phyloP scores from a whole-genome alignment of 192 early-diverging fungal species.

The Entomortierella parvispora region DNA sequence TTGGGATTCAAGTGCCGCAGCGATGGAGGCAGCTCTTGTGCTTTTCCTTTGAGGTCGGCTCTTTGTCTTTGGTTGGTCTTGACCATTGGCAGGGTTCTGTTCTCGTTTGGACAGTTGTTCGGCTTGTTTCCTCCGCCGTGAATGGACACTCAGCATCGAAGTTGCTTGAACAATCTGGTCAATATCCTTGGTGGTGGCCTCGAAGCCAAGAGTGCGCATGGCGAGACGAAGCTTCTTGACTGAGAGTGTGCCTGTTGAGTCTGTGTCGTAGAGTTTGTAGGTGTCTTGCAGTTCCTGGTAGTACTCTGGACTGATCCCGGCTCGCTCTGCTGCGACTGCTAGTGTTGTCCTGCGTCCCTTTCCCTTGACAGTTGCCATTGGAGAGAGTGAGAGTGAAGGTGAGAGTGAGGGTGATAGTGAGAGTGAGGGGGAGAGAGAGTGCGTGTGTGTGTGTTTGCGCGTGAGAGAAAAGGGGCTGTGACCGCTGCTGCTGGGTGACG shows the following conservation, averaged over 20 bases:
- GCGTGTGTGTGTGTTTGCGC: too few species aligned
- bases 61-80: not conserved
- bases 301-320: conserved; percentile 16
- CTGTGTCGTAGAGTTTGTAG: conserved; percentile 28
- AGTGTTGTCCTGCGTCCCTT: not conserved
- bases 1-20: conserved; percentile 1
- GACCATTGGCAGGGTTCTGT: not conserved
- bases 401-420: not conserved
- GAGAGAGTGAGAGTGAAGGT: not conserved
- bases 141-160: conserved; percentile 25
- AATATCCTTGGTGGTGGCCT: conserved; percentile 23
- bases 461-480: too few species aligned
- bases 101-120: not conserved
- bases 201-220: conserved; percentile 49
- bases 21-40: conserved; percentile 5
- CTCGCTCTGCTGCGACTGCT: not conserved
- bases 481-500: too few species aligned
- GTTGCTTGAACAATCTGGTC: conserved; percentile 28
- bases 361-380: not conserved
- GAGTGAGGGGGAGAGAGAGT: too few species aligned
- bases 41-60: conserved; percentile 6
- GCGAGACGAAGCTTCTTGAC: conserved; percentile 21
- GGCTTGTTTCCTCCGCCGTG: not conserved
- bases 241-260: conserved; percentile 13
- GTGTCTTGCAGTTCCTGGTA: conserved; percentile 28